These are phyloP conservation scores for Acarospora socialis DNA, from an alignment of 2,329 filamentous ascomycete species.

Conservation along the genomic window DNA sequence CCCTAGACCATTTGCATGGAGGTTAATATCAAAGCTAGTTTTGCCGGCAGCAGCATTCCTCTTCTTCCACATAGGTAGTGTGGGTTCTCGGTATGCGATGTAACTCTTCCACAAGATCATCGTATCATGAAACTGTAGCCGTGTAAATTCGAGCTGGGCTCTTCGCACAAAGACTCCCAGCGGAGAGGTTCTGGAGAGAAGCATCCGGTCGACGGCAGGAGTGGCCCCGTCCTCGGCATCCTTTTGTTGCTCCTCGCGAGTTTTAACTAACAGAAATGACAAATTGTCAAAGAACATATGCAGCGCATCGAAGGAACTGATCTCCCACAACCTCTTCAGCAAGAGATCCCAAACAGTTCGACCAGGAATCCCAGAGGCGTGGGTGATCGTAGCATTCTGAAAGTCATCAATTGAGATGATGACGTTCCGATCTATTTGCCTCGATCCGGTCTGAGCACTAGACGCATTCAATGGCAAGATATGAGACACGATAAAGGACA, in stretches of 20 bases:
- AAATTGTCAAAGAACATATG: constrained; percentile 58
- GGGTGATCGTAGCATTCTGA: constrained; percentile 31
- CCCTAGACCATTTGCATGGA: constrained; percentile 46
- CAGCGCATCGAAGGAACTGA: constrained; percentile 71
- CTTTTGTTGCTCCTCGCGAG: constrained; percentile 44
- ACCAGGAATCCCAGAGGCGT: constrained; percentile 48
- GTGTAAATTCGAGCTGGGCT: constrained; percentile 62
- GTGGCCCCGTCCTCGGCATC: constrained; percentile 40
- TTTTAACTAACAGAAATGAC: constrained; percentile 43
- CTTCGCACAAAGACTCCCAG: constrained; percentile 69
- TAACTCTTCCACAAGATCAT: constrained; percentile 71
- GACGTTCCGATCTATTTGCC: constrained; percentile 16
- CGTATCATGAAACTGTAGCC: constrained; percentile 66
- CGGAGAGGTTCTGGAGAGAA: constrained; percentile 59
- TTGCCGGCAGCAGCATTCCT: constrained; percentile 33
- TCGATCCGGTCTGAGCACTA: constrained; percentile 18
- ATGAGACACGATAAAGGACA: constrained; percentile 66
- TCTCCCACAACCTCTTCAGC: constrained; percentile 64
- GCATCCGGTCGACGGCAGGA: constrained; percentile 38
- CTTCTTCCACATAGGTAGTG: constrained; percentile 45
- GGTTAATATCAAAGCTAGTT: constrained; percentile 47
- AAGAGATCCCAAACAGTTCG: constrained; percentile 80
- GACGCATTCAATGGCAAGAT: constrained; percentile 35
- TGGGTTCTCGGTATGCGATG: constrained; percentile 65
- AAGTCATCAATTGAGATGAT: constrained; percentile 31